A percentile compares a stretch with the other conserved stretches of the same genome.
Evolutionary conservation across 2,329 filamentous ascomycete species (phyloP).

Genomic region (Metarhizium brunneum): DNA sequence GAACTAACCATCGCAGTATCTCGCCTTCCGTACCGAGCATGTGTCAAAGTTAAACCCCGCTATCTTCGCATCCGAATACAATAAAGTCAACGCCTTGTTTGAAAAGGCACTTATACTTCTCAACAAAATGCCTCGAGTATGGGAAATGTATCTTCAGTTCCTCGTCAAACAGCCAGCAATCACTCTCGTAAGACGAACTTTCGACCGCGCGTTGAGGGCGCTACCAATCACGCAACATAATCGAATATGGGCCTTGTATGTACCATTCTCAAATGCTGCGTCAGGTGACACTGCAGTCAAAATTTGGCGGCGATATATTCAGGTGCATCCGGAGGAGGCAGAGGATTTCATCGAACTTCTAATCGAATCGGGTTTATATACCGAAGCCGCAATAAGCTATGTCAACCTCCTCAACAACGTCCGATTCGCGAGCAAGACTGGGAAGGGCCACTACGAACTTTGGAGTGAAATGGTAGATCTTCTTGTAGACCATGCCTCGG

Average conservation of each 20-base stretch:
- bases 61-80: conserved; percentile 68
- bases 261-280: conserved; percentile 82
- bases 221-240: conserved; percentile 92
- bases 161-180: conserved; percentile 86
- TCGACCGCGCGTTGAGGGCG: conserved; percentile 85
- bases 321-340: conserved; percentile 88
- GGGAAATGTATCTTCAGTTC: conserved; percentile 95
- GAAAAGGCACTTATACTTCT: conserved; percentile 85
- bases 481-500: conserved; percentile 79
- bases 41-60: conserved; percentile 75
- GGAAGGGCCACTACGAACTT: conserved; percentile 90
- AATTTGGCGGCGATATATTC: conserved; percentile 94
- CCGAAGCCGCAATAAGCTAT: conserved; percentile 83
- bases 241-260: conserved; percentile 87
- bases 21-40: conserved; percentile 75
- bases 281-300: conserved; percentile 84
- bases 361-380: conserved; percentile 71
- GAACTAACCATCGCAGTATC: conserved; percentile 48
- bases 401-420: conserved; percentile 88
- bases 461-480: conserved; percentile 98
- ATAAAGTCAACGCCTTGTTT: conserved; percentile 91
- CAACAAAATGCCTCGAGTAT: conserved; percentile 98
- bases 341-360: conserved; percentile 94
- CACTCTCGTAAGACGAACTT: conserved; percentile 75
- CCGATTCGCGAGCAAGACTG: conserved; percentile 83